Evolutionary conservation across 108 stramenopile species (phyloP).

Genomic region (Hondaea fermentalgiana): DNA sequence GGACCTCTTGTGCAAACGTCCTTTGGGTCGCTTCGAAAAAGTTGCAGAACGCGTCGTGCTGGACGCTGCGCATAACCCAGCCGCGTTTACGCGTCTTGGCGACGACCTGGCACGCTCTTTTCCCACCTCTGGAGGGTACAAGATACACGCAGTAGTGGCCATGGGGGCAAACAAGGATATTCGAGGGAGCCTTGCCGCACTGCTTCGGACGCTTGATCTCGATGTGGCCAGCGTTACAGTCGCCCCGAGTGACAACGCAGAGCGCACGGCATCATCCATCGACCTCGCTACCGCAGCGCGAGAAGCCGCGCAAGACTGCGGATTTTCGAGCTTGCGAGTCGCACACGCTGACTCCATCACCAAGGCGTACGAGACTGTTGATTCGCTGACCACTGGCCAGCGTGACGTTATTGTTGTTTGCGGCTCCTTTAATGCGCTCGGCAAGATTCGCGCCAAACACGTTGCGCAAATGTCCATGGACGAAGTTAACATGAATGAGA

Average conservation of each 20-base stretch:
- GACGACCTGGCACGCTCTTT: not conserved
- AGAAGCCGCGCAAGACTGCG: not conserved
- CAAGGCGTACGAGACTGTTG: not conserved
- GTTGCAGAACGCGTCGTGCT: not conserved
- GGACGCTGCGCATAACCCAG: constrained; percentile 9
- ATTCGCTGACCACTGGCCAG: not conserved
- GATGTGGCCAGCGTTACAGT: not conserved
- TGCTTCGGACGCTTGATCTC: not conserved
- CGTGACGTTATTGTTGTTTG: not conserved
- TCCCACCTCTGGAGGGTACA: not conserved
- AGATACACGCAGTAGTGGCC: not conserved
- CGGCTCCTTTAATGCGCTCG: constrained; percentile 2
- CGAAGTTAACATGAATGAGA: not conserved
- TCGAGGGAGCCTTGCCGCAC: not conserved
- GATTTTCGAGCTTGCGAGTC: not conserved
- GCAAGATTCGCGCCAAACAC: not conserved
- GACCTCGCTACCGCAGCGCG: not conserved
- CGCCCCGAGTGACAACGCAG: not conserved
- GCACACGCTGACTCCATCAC: too few species aligned
- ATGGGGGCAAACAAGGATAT: not conserved
- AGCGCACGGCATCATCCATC: not conserved
- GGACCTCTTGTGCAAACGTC: not conserved
- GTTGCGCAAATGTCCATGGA: not conserved
- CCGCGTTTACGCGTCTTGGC: not conserved
- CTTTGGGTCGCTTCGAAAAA: not conserved